Percentiles rank a stretch among this genome's conserved stretches.
phyloP scores from a whole-genome alignment of 2,329 filamentous ascomycete genomes.

The Xylariaceae sp. region DNA sequence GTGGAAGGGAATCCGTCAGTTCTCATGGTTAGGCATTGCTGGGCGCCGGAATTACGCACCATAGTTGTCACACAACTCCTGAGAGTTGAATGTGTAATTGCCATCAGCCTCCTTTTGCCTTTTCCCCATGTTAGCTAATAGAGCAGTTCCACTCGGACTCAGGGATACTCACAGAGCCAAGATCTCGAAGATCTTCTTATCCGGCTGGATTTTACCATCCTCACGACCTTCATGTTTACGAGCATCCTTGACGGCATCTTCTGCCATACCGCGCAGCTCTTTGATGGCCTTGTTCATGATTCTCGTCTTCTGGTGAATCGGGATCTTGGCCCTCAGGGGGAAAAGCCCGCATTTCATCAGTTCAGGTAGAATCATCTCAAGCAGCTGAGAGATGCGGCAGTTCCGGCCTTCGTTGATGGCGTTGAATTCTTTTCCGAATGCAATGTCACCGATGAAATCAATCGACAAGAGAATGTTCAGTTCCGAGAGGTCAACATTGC shows the following conservation, averaged over 20 bases:
- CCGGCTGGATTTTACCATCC: constrained; percentile 8
- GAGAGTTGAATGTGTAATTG: constrained; percentile 15
- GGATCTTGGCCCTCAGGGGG: constrained; percentile 12
- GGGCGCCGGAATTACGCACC: constrained; percentile 2
- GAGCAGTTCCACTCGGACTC: neutral
- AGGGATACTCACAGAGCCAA: constrained; percentile 11
- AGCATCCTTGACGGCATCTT: constrained; percentile 14
- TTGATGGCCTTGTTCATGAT: constrained; percentile 15
- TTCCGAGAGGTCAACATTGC: constrained; percentile 7
- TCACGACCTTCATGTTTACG: constrained; percentile 2
- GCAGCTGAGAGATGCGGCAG: constrained; percentile 15
- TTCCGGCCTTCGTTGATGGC: constrained; percentile 15
- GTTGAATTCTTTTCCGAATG: constrained; percentile 15
- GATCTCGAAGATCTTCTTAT: constrained; percentile 17
- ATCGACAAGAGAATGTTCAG: constrained; percentile 16
- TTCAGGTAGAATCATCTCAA: constrained; percentile 17
- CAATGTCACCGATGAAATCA: constrained; percentile 18
- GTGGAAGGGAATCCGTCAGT: neutral
- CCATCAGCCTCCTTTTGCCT: constrained; percentile 17
- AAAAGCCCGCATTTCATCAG: constrained; percentile 17
- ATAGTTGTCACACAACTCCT: constrained; percentile 18
- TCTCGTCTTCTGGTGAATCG: constrained; percentile 10
- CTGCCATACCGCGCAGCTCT: constrained; percentile 14
- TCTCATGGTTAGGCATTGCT: neutral
- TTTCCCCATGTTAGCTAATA: neutral